Evolutionary conservation across 805 yeast species (phyloP), one percentile per base, ranked within the genome.

Genomic region (Starmerella floris): DNA sequence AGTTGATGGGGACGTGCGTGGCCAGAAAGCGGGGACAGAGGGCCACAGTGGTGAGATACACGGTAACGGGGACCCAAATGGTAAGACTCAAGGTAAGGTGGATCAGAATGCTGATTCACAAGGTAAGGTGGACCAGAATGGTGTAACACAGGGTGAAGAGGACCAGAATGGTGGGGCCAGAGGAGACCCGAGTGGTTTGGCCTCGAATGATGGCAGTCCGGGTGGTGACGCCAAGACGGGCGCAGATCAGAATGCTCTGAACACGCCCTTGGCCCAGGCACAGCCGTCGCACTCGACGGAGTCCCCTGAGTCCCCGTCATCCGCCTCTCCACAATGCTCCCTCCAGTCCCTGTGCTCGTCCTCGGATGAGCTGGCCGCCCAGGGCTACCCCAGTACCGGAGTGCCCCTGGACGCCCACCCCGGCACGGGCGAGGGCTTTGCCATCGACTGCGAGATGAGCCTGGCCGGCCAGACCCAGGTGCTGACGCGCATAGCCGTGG

Each of bases 401-500:
- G 22, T 43, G 26, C 8, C 8, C 19, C 44, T 48, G 11, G 45
- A 43, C 35, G 16, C 6, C 6, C 8, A 26, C 11, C 33, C 25
- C 3, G 51, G 51, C 23, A 28, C 30, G 9, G 30, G 31, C 16
- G 21, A 68, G 43, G 73, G 80, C 0, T 83, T 74, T 62, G 91
- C 94, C 0, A 51, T 91, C 17, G 98, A 88, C 62, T 91, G 98
- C 66, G 98, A 88, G 62, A 91, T 88, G 84, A 84, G 95, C 57
- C 62, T 69, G 44, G 62, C 87, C 0, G 71, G 64, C 0, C 48
- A 55, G 1, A 85, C 84, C 0, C 68, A 70, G 33, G 94, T 74
- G 1, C 64, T 88, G 32, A 76, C 97, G 0, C 67, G 96, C 41
- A 74, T 83, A 0, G 81, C 95, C 2, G 50, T 91, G 9, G 71